Evolutionary conservation across 768 basidiomycete species (phyloP), one percentile per base, ranked within the genome.

Genomic region (Heimioporus sp.): DNA sequence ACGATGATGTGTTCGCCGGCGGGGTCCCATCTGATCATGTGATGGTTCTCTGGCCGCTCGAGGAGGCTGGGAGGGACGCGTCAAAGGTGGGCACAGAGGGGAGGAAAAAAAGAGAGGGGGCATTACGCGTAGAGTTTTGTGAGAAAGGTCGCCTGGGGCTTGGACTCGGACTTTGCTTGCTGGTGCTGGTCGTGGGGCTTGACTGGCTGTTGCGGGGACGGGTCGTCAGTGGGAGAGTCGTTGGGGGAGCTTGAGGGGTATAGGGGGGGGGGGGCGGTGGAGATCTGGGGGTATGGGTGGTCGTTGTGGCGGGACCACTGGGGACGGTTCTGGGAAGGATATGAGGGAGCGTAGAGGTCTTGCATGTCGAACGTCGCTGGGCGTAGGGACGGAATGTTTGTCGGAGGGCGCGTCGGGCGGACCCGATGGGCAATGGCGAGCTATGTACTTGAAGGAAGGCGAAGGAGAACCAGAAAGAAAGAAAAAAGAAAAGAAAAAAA

Each of bases 11-110:
- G 89, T 67, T 93, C 90, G 55, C 93, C 94, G 19, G 86, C 85
- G 15, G 88, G 86, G 66, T 94, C 92, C 93, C 93, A 97, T 47
- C 93, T 87, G 68, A 97, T 95, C 89, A 96, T 95, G 69, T 93
- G 90, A 61, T 94, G 90, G 72, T 95, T 94, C 72, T 95, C 92
- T 51, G 88, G 83, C 43, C 91, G 86, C 69, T 93, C 92, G 66
- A 93, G 83, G 45, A 93, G 85, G 46, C 91, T 93, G 63, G 35
- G 35, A 28, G 48, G 56, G 50, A 55, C 60, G 60, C 57, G 57
- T 56, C 32, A 49, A 58, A 59, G 48, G 58, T 61, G 46, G 61
- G n/a, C n/a, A n/a, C n/a, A 16, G 40, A 24, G 19, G 17, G 47
- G 37, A 44, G 36, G 34, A 37, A 24, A 24, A 24, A 24, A n/a